phyloP scores from a whole-genome alignment of 495 filamentous ascomycete genomes.

The Chaetomidium leptoderma region DNA sequence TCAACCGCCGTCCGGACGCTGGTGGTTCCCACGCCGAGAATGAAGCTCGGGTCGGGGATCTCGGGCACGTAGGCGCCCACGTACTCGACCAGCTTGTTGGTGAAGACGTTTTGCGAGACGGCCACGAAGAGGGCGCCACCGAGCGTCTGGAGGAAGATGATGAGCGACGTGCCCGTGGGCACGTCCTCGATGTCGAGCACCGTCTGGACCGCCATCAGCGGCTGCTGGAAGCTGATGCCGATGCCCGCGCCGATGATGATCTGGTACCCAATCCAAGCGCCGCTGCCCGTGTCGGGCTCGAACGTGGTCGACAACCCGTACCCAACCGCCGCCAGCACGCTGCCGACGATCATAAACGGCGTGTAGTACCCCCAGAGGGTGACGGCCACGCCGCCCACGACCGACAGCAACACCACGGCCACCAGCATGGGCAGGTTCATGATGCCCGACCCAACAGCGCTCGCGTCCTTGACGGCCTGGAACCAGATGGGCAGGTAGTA shows the following conservation, averaged over 20 bases:
- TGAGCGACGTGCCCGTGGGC: constrained; percentile 59
- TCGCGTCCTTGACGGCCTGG: constrained; percentile 71
- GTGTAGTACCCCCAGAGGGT: constrained; percentile 69
- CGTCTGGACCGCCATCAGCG: constrained; percentile 65
- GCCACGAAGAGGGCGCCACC: constrained; percentile 71
- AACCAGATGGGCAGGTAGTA: constrained; percentile 87
- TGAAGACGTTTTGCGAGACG: constrained; percentile 74
- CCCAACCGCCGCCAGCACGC: constrained; percentile 60
- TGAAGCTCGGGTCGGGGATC: constrained; percentile 41
- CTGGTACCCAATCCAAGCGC: constrained; percentile 75
- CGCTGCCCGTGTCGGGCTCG: constrained; percentile 46
- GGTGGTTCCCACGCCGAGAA: constrained; percentile 65
- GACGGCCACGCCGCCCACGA: constrained; percentile 58
- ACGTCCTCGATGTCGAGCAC: constrained; percentile 59
- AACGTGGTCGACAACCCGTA: constrained; percentile 67
- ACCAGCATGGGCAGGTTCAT: constrained; percentile 72
- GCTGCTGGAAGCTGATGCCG: constrained; percentile 64
- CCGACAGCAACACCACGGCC: constrained; percentile 53
- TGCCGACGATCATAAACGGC: constrained; percentile 62
- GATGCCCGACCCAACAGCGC: constrained; percentile 68
- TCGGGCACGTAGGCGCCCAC: constrained; percentile 49
- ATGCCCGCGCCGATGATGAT: constrained; percentile 64
- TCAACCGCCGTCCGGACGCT: constrained; percentile 51
- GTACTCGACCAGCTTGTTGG: constrained; percentile 60
- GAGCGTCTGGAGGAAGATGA: constrained; percentile 68